A percentile compares a stretch with the other conserved stretches of the same genome.
Conservation (phyloP, 805 yeast genomes). For the Ogataea nitratoaversa region DNA sequence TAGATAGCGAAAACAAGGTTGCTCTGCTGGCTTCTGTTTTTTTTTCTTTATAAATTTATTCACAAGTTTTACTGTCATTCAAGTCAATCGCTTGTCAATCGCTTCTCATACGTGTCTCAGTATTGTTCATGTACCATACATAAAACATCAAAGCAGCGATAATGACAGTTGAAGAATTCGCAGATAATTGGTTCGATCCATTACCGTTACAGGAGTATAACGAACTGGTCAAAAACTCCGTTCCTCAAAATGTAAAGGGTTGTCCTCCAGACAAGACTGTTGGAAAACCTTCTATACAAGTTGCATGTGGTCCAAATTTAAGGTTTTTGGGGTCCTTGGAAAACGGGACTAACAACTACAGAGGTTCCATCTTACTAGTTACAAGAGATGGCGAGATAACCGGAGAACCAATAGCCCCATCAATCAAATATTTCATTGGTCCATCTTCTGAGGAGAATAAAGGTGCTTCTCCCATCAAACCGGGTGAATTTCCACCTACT, state of each 20-base stretch:
- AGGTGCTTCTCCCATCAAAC: slow-evolving; percentile 3
- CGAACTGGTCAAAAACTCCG: slow-evolving; percentile 13
- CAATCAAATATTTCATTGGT: slow-evolving; percentile 34
- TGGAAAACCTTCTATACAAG: slow-evolving; percentile 34
- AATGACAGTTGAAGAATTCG: slow-evolving; percentile 12
- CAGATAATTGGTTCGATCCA: slow-evolving; percentile 26
- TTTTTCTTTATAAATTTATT: no score
- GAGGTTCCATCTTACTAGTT: slow-evolving; percentile 69
- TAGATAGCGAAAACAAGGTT: no score
- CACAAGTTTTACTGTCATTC: no score
- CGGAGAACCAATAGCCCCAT: no score
- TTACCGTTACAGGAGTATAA: slow-evolving; percentile 25
- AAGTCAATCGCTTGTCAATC: no score
- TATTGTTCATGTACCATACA: no score
- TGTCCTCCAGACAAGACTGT: slow-evolving; percentile 23
- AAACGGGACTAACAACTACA: slow-evolving; percentile 43
- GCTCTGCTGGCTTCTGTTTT: no score
- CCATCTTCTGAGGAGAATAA: slow-evolving; percentile 21
- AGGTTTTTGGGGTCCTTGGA: slow-evolving; percentile 64
- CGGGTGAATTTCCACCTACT: slow-evolving; percentile 46
- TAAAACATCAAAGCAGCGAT: no score
- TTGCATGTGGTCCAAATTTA: slow-evolving; percentile 75
- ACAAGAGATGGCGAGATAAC: slow-evolving; percentile 42
- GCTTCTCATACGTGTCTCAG: no score
- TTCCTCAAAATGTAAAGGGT: slow-evolving; percentile 17